A percentile compares a stretch with the other conserved stretches of the same genome.
Conservation (phyloP, 2,329 filamentous ascomycete genomes). For the Aphanocladium album region DNA sequence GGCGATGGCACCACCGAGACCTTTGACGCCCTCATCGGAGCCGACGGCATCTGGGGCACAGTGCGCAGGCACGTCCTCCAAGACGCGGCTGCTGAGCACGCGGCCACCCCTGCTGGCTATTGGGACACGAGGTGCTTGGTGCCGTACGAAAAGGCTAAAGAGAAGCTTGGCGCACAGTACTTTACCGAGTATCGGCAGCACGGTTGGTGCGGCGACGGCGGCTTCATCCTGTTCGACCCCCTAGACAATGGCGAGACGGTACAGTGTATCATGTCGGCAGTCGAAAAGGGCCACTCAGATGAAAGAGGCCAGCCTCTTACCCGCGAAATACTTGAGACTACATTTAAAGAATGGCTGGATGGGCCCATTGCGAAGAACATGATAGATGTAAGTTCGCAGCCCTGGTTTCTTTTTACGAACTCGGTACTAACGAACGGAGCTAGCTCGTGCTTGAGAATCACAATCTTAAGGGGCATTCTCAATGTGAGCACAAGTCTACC, state of each 20-base stretch:
- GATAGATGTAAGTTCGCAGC: background rate
- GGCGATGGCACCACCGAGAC: constrained; percentile 14
- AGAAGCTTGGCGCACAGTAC: background rate
- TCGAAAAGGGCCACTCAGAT: background rate
- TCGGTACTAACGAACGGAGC: background rate
- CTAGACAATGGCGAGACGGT: constrained; percentile 1
- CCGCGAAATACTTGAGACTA: background rate
- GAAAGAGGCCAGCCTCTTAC: background rate
- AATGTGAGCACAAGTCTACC: constrained; percentile 16
- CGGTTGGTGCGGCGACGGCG: constrained; percentile 1
- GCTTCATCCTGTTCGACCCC: constrained; percentile 1
- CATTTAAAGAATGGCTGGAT: background rate
- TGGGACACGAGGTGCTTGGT: constrained; percentile 4
- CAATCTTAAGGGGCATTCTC: background rate
- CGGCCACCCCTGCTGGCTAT: background rate
- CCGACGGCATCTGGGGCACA: constrained; percentile 19
- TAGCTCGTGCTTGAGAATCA: background rate
- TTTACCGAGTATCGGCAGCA: background rate
- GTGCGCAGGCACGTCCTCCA: constrained; percentile 19
- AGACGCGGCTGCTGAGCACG: background rate
- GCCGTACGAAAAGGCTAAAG: background rate
- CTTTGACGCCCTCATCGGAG: constrained; percentile 20
- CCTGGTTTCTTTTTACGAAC: background rate
- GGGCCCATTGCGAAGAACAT: constrained; percentile 6
- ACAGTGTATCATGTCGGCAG: constrained; percentile 1